Base-by-base conservation (phyloP, 2,329 filamentous ascomycete genomes). In the Epichloe amarillans region DNA sequence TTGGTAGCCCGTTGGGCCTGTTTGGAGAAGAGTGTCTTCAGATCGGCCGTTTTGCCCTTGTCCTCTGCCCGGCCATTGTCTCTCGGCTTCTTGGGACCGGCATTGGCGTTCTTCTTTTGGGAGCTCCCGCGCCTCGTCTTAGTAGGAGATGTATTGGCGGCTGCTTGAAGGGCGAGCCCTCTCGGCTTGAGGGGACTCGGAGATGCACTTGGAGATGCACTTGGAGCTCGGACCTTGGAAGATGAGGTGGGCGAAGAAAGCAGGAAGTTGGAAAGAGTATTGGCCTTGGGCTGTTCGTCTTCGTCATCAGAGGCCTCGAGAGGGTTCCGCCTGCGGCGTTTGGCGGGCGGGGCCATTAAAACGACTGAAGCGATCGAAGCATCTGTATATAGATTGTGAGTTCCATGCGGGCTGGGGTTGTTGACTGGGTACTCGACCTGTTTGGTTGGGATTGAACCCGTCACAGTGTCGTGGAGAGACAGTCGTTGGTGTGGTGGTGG, bases 21-120 rank as follows among this genome's bases (percentile, higher is more conserved):
- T 47, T 73, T 80, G 17, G 79, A 80, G 56, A 84, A 84, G 17
- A 83, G 69, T 0, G 76, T 72, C 58, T 74, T 69, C 14, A 84
- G 67, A 56, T 83, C 75, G 3, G 71, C 77, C 6, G 74, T 75
- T 54, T 74, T 77, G 5, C 71, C 73, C 55, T 72, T 77, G 49
- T 76, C 75, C 6, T 71, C 70, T 5, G 62, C 54, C 53, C 71
- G 74, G n/a, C 59, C 61, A 39, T 58, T 58, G 36, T 60, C 64
- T 30, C 65, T 70, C 3, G 61, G 53, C 58, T 73, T 77, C 52
- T 67, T 69, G 23, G 66, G 61, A 53, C 59, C 66, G 58, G 65
- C 42, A 56, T 55, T 66, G 50, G 61, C 57, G 50, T 57, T 58
- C 44, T 61, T 66, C 52, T 59, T 11, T 11, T 46, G 45, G 3